Evolutionary conservation across 2,329 filamentous ascomycete species (phyloP), one percentile per base, ranked within the genome.

Genomic region (Tolypocladium pustulatum): DNA sequence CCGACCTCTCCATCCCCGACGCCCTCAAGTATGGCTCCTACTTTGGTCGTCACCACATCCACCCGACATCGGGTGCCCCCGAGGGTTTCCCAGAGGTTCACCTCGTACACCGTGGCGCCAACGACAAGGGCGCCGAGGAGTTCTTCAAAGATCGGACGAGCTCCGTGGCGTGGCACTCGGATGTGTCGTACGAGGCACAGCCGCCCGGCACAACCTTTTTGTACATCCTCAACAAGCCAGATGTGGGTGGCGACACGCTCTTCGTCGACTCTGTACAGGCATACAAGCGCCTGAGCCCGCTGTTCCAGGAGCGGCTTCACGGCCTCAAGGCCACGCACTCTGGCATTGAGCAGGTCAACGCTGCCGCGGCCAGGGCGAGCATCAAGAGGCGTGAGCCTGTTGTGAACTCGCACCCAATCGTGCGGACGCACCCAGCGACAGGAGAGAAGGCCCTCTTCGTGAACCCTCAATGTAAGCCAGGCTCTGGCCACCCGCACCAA

Each of bases 161-260:
- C 73, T 89, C 87, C 1, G 85, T 95, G 1, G 90, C 90, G 9
- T 96, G 91, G 91, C 91, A 96, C 75, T 89, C 86, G 0, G 91
- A 96, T 65, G 87, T 96, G 1, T 89, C 88, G 0, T 96, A 95
- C 69, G 92, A 96, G 76, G 77, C 83, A 64, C 91, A 97, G 74
- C 91, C 92, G 1, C 91, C 92, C 0, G 90, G 91, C 36, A 96
- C 91, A 0, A 96, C 92, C 0, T 95, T 96, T 73, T 74, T 96
- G 40, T 96, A 95, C 69, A 80, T 91, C 55, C 81, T 97, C n/a
- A 91, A 96, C 68, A 86, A 83, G 52, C 91, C 91, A 1, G 78
- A 83, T 43, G 86, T 84, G 0, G 91, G 91, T 40, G 92, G 91
- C 54, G 91, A 96, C 69, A 96, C 91, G 0, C 76, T 95, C 3